Percentiles rank a stretch among this genome's conserved stretches.
Conservation (phyloP, 2,329 filamentous ascomycete species). For the Penicillium sp. region DNA sequence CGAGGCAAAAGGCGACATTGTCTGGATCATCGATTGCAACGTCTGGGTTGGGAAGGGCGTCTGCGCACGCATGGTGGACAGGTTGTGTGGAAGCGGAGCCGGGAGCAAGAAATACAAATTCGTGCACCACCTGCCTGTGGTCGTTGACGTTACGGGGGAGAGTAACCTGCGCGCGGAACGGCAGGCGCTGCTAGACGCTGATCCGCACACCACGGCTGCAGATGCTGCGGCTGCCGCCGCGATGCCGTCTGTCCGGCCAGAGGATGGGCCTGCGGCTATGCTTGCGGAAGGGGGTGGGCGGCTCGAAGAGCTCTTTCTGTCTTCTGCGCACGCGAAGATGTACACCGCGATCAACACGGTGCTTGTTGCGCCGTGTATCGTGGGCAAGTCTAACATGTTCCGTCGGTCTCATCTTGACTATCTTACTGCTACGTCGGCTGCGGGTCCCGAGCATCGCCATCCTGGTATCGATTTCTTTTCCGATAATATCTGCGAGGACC, state of each 20-base stretch:
- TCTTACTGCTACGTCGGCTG: constrained; percentile 56
- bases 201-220: constrained; percentile 12
- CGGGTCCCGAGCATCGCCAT: constrained; percentile 45
- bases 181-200: constrained; percentile 25
- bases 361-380: constrained; percentile 82
- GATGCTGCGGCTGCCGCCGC: constrained; percentile 4
- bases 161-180: constrained; percentile 26
- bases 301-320: constrained; percentile 92
- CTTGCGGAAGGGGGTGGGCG: constrained; percentile 64
- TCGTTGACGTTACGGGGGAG: constrained; percentile 63
- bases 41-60: constrained; percentile 82
- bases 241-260: constrained; percentile 17
- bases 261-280: constrained; percentile 18
- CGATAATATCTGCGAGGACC: constrained; percentile 95
- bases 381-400: constrained; percentile 99
- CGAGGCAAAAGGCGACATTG: constrained; percentile 78
- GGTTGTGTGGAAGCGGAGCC: constrained; percentile 64
- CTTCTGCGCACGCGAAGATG: constrained; percentile 92
- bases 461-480: constrained; percentile 90
- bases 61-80: constrained; percentile 83
- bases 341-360: constrained; percentile 97
- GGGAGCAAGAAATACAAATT: constrained; percentile 68
- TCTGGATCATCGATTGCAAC: constrained; percentile 97
- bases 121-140: constrained; percentile 87
- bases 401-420: constrained; percentile 82